Conservation (phyloP, 768 basidiomycete species). For the Mycena haematopus region DNA sequence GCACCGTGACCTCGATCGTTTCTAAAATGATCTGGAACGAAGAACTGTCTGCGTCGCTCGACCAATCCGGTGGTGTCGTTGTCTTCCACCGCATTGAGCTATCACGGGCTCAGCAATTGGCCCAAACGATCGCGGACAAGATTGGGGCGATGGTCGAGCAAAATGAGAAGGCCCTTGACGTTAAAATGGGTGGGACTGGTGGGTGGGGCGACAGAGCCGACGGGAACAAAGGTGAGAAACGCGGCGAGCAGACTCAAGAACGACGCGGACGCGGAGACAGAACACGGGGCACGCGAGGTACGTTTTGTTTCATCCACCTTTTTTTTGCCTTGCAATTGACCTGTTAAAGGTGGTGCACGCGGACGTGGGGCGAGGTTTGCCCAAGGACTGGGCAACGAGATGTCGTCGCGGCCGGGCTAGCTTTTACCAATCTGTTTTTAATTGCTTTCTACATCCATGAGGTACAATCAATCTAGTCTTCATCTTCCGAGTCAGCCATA, state of each 20-base stretch:
- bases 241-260: conserved; percentile 80
- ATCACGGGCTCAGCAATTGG: conserved; percentile 88
- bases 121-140: conserved; percentile 88
- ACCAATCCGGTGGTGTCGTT: conserved; percentile 88
- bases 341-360: conserved; percentile 60
- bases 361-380: conserved; percentile 84
- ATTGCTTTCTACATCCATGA: conserved; percentile 25
- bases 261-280: conserved; percentile 78
- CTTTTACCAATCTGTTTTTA: neutral
- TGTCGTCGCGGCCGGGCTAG: conserved; percentile 54
- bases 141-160: conserved; percentile 86
- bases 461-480: conserved; percentile 23
- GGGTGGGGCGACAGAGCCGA: conserved; percentile 75
- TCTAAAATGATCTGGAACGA: conserved; percentile 99
- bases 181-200: conserved; percentile 74
- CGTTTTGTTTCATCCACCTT: conserved; percentile 30
- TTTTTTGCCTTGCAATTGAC: neutral
- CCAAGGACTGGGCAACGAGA: conserved; percentile 83
- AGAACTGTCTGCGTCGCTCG: conserved; percentile 90
- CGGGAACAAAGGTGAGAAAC: conserved; percentile 77
- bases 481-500: conserved; percentile 36
- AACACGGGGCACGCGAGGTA: conserved; percentile 67
- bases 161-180: conserved; percentile 88
- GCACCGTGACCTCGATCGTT: conserved; percentile 87
- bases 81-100: conserved; percentile 94